A percentile compares a stretch with the other conserved stretches of the same genome.
Evolutionary conservation across 768 basidiomycete genomes (phyloP).

Genomic region (Xerocomus potaroensis): DNA sequence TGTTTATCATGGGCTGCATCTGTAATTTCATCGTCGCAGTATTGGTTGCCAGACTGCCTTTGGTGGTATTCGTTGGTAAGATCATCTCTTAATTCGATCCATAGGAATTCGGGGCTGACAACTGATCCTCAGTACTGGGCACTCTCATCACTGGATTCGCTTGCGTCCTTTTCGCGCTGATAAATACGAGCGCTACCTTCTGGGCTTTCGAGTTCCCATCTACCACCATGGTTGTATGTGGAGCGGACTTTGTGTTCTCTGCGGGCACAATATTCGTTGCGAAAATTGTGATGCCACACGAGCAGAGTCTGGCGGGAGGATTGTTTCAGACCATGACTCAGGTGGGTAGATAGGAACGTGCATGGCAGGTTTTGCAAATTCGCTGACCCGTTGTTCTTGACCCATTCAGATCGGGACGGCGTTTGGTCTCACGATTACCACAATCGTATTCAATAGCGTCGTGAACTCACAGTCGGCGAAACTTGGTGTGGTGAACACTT

Average conservation of each 20-base stretch:
- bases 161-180: slow-evolving; percentile 64
- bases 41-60: slow-evolving; percentile 49
- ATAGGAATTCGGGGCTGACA: background rate
- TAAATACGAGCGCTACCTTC: slow-evolving; percentile 51
- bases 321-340: slow-evolving; percentile 78
- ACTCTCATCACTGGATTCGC: slow-evolving; percentile 55
- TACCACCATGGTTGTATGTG: slow-evolving; percentile 59
- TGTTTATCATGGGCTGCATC: slow-evolving; percentile 59
- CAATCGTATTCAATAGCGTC: slow-evolving; percentile 65
- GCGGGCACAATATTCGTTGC: slow-evolving; percentile 73
- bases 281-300: slow-evolving; percentile 58
- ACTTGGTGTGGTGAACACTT: slow-evolving; percentile 29
- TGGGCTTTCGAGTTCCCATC: slow-evolving; percentile 79
- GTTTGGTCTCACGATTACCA: slow-evolving; percentile 66
- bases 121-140: slow-evolving; percentile 41
- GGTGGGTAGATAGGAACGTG: slow-evolving; percentile 30
- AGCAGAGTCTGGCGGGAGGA: slow-evolving; percentile 74
- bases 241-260: slow-evolving; percentile 75
- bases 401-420: slow-evolving; percentile 59
- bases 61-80: slow-evolving; percentile 56
- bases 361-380: background rate
- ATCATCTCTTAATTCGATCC: too few species aligned
- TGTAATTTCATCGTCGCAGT: slow-evolving; percentile 66
- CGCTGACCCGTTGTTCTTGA: background rate
- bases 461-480: slow-evolving; percentile 29